Evolutionary conservation across 495 filamentous ascomycete species (phyloP).

Genomic region (Penicillium lividum): DNA sequence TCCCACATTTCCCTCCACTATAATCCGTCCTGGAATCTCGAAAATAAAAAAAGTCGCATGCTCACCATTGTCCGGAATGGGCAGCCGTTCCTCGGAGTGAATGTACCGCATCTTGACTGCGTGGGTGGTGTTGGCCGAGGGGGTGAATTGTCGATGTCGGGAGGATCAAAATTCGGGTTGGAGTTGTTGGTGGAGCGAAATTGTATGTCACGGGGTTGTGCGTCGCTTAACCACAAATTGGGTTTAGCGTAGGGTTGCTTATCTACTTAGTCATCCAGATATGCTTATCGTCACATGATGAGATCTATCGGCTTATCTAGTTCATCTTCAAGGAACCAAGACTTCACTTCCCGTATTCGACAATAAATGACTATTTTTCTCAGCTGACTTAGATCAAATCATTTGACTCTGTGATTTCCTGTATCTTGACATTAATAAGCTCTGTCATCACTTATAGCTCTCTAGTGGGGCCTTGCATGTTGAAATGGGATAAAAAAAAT

Average conservation of each 20-base stretch:
- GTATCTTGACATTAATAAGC: too few relatives aligned
- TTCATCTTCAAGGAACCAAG: neutral
- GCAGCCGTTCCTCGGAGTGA: conserved; percentile 91
- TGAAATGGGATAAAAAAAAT: too few relatives aligned
- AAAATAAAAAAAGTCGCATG: conserved; percentile 29
- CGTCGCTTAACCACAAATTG: conserved; percentile 47
- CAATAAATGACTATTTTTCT: too few relatives aligned
- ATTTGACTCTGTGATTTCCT: too few relatives aligned
- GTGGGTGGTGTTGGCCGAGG: conserved; percentile 50
- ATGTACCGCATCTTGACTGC: conserved; percentile 93
- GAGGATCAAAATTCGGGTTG: conserved; percentile 49
- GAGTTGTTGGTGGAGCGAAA: conserved; percentile 51
- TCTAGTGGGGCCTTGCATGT: too few relatives aligned
- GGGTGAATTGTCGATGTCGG: conserved; percentile 51
- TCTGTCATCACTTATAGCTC: too few relatives aligned
- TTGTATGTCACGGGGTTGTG: conserved; percentile 49
- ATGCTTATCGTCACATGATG: conserved; percentile 4
- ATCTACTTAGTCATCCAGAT: conserved; percentile 14
- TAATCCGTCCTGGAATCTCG: conserved; percentile 9
- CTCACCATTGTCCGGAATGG: conserved; percentile 96
- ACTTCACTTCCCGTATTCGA: too few relatives aligned
- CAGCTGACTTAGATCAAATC: too few relatives aligned
- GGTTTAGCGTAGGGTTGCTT: conserved; percentile 50
- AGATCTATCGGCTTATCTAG: neutral
- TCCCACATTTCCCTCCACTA: conserved; percentile 13